Evolutionary conservation across 305 asterid species (phyloP).

Genomic region (Plantago coronopus): DNA sequence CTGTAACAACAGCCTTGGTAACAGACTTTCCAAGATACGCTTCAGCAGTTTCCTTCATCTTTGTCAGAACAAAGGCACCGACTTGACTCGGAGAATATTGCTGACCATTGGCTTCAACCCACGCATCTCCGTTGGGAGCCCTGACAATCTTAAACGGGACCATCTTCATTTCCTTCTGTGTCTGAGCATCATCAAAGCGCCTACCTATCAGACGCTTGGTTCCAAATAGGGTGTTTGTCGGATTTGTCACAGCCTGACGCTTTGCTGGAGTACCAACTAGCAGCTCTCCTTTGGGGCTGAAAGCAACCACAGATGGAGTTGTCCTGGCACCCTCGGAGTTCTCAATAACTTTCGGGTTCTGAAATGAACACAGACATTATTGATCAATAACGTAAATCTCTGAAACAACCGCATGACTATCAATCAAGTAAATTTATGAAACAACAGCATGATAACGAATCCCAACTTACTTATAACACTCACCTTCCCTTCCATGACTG

Average conservation of each 20-base stretch:
- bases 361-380: no score
- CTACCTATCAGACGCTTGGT: constrained; percentile 88
- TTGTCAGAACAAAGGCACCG: constrained; percentile 88
- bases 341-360: constrained; percentile 88
- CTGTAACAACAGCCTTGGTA: constrained; percentile 82
- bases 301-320: constrained; percentile 90
- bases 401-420: no score
- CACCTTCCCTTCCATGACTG: constrained; percentile 98
- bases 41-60: constrained; percentile 98
- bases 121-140: constrained; percentile 94
- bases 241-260: constrained; percentile 93
- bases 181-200: constrained; percentile 82
- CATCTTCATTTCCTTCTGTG: constrained; percentile 98
- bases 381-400: no score
- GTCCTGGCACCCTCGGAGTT: constrained; percentile 93
- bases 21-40: constrained; percentile 82
- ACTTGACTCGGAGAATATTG: constrained; percentile 91
- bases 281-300: constrained; percentile 75
- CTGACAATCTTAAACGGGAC: constrained; percentile 79
- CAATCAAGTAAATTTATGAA: no score
- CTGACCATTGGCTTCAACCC: constrained; percentile 95
- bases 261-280: constrained; percentile 93
- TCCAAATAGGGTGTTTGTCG: constrained; percentile 77
- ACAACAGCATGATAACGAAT: no score
- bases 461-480: no score